phyloP scores from a whole-genome alignment of 345 rosid genomes.

The Trapa incisa region DNA sequence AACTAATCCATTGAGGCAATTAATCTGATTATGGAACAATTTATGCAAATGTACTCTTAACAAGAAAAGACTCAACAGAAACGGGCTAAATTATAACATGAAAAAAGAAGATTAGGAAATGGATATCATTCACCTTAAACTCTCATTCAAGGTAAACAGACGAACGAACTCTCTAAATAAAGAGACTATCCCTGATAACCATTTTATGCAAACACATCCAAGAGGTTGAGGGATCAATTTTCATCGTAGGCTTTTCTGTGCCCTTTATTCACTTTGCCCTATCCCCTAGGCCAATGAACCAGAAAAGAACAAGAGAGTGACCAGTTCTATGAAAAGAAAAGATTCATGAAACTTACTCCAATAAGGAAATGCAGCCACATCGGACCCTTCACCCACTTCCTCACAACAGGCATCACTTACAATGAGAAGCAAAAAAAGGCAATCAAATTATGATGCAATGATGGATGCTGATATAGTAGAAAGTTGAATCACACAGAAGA shows the following conservation, averaged over 20 bases:
- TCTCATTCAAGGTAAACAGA: neutral
- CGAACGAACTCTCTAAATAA: neutral
- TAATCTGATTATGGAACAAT: too few relatives aligned
- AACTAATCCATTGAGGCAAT: neutral
- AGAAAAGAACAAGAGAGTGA: neutral
- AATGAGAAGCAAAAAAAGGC: conserved; percentile 2
- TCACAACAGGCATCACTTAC: conserved; percentile 78
- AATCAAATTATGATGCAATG: neutral
- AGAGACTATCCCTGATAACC: neutral
- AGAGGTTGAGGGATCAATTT: too few relatives aligned
- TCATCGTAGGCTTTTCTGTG: too few relatives aligned
- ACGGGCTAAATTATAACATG: neutral
- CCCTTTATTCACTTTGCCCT: neutral
- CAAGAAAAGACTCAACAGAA: neutral
- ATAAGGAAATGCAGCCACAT: conserved; percentile 92
- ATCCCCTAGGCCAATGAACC: too few relatives aligned
- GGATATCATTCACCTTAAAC: neutral
- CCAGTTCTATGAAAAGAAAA: neutral
- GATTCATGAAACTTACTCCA: conserved; percentile 52
- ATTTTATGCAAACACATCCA: neutral
- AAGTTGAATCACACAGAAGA: neutral
- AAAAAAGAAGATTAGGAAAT: neutral
- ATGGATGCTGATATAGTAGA: neutral
- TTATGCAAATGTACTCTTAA: too few relatives aligned
- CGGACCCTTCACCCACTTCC: conserved; percentile 74